Conservation (phyloP, 2,329 filamentous ascomycete species). For the Gremmenia infestans region DNA sequence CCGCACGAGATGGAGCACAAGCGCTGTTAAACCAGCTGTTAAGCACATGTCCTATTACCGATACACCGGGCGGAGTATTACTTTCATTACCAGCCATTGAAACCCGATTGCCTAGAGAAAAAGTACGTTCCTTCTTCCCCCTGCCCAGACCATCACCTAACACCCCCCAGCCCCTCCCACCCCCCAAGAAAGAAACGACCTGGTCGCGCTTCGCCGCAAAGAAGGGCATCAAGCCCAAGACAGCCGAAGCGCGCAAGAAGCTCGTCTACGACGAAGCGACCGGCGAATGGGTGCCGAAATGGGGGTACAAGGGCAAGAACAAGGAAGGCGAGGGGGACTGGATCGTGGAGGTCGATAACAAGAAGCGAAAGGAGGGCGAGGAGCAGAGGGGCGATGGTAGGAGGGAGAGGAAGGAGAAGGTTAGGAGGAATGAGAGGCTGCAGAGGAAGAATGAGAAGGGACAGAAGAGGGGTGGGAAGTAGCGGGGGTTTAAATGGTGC, state of each 20-base stretch:
- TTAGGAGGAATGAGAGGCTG: conserved; percentile 65
- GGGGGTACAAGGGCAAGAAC: conserved; percentile 90
- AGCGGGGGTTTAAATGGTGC: neutral
- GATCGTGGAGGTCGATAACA: conserved; percentile 86
- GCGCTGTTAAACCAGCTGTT: conserved; percentile 91
- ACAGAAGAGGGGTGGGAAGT: conserved; percentile 40
- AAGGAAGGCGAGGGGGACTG: conserved; percentile 80
- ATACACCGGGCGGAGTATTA: conserved; percentile 65
- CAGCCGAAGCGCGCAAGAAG: conserved; percentile 70
- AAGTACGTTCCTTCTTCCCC: conserved; percentile 37
- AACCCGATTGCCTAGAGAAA: conserved; percentile 80
- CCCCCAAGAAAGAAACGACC: conserved; percentile 77
- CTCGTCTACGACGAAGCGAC: conserved; percentile 78
- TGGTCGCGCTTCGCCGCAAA: conserved; percentile 96
- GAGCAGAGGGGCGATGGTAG: conserved; percentile 58
- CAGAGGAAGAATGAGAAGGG: conserved; percentile 62
- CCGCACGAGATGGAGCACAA: conserved; percentile 86
- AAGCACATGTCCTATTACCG: conserved; percentile 74
- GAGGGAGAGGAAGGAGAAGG: conserved; percentile 61
- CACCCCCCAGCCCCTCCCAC: conserved; percentile 60
- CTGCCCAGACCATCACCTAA: neutral
- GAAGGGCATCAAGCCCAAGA: conserved; percentile 93
- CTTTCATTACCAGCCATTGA: conserved; percentile 68
- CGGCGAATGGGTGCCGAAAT: conserved; percentile 88
- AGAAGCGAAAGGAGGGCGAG: conserved; percentile 60